phyloP scores from a whole-genome alignment of 139 green algal genomes.

The Tetratostichococcus sp. region DNA sequence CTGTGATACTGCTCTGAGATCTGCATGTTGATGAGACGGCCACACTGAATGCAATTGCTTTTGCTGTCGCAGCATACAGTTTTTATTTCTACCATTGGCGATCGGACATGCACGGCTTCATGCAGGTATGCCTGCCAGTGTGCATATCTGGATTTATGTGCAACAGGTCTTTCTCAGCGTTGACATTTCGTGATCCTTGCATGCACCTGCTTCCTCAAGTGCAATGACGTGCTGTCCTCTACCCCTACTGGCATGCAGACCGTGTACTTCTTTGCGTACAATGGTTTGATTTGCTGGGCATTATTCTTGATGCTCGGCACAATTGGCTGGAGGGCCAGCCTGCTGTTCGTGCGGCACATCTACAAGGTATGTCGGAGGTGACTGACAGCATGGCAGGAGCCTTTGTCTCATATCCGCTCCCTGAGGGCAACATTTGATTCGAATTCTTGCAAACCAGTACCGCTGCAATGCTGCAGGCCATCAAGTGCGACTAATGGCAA shows the following conservation, averaged over 20 bases:
- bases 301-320: conserved; percentile 85
- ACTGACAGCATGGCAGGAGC: too few relatives aligned
- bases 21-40: too few relatives aligned
- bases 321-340: conserved; percentile 66
- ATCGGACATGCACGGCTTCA: conserved; percentile 82
- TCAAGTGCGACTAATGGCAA: conserved; percentile 50
- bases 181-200: not conserved
- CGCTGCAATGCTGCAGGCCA: conserved; percentile 20
- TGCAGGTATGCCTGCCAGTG: conserved; percentile 56
- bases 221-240: too few relatives aligned
- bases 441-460: too few relatives aligned
- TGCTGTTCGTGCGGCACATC: conserved; percentile 69
- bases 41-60: too few relatives aligned
- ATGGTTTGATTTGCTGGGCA: conserved; percentile 32
- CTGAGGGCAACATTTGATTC: too few relatives aligned
- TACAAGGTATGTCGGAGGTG: conserved; percentile 25
- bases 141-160: not conserved
- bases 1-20: too few relatives aligned
- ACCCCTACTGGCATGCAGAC: conserved; percentile 47
- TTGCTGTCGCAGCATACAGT: too few relatives aligned
- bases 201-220: too few relatives aligned
- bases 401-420: too few relatives aligned
- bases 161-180: not conserved
- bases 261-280: conserved; percentile 83
- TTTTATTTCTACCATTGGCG: conserved; percentile 99